phyloP scores from a whole-genome alignment of 805 yeast species.

The Ogataea sp. region DNA sequence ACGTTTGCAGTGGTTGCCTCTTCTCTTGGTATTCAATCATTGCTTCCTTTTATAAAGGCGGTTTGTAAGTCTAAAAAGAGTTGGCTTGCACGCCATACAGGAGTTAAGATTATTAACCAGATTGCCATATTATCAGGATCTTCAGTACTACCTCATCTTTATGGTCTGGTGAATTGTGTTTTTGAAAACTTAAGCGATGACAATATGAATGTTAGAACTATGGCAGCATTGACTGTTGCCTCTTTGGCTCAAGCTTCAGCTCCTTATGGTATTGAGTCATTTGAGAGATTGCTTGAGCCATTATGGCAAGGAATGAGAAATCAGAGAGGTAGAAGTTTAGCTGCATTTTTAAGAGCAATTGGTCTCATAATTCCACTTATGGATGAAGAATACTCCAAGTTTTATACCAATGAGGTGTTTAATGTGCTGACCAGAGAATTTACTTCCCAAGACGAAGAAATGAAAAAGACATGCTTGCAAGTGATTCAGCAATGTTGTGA shows the following conservation, averaged over 20 bases:
- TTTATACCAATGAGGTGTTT: constrained; percentile 71
- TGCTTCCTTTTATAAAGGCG: constrained; percentile 77
- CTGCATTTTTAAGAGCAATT: constrained; percentile 69
- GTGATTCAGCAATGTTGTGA: constrained; percentile 62
- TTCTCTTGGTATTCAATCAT: constrained; percentile 61
- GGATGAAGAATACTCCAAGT: constrained; percentile 75
- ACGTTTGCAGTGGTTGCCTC: constrained; percentile 79
- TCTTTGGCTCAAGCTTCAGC: constrained; percentile 72
- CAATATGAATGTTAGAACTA: constrained; percentile 54
- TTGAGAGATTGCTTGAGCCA: constrained; percentile 65
- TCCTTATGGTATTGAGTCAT: constrained; percentile 88
- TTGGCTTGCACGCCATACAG: constrained; percentile 82
- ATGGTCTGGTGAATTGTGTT: constrained; percentile 56
- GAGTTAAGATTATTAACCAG: constrained; percentile 69
- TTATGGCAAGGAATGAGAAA: constrained; percentile 72
- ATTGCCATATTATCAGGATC: constrained; percentile 61
- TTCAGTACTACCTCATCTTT: constrained; percentile 66
- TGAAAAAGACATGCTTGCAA: constrained; percentile 64
- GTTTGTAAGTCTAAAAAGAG: constrained; percentile 68
- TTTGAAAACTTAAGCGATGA: constrained; percentile 56
- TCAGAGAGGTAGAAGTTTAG: constrained; percentile 71
- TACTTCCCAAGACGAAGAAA: constrained; percentile 77
- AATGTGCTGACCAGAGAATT: constrained; percentile 63
- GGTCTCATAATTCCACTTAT: constrained; percentile 80
- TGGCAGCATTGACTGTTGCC: constrained; percentile 65